Conservation (phyloP, 2,329 filamentous ascomycete species). For the Cladosporium cucumerinum region DNA sequence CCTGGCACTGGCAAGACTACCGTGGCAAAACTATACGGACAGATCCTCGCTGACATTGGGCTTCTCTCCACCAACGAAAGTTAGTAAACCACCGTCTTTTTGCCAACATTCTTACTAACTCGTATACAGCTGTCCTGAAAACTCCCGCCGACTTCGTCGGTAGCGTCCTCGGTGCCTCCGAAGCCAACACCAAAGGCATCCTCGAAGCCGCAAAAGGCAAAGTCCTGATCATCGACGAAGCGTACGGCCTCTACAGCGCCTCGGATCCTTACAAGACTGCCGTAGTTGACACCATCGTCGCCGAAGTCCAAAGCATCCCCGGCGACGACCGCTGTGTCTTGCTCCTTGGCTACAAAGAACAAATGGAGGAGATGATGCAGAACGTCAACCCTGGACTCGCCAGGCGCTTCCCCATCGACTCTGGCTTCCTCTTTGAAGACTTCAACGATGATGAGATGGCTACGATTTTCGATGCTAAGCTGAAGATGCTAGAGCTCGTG, state of each 20-base stretch:
- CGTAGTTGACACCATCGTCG: slow-evolving; percentile 71
- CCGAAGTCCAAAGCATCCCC: slow-evolving; percentile 65
- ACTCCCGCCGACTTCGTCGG: slow-evolving; percentile 74
- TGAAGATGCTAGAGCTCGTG: slow-evolving; percentile 54
- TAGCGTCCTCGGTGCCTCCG: slow-evolving; percentile 60
- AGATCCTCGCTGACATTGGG: slow-evolving; percentile 65
- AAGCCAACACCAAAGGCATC: slow-evolving; percentile 69
- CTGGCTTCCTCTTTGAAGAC: slow-evolving; percentile 67
- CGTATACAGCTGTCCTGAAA: no score
- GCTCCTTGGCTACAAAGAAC: slow-evolving; percentile 65
- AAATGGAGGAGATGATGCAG: slow-evolving; percentile 71
- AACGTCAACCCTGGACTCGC: slow-evolving; percentile 68
- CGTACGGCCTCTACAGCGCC: slow-evolving; percentile 60
- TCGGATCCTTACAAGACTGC: slow-evolving; percentile 58
- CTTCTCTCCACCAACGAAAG: slow-evolving; percentile 66
- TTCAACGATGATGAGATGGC: slow-evolving; percentile 58
- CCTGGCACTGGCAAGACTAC: slow-evolving; percentile 77
- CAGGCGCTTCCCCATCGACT: slow-evolving; percentile 61
- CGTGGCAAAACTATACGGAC: slow-evolving; percentile 68
- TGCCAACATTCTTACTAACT: no score
- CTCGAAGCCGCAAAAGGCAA: slow-evolving; percentile 65
- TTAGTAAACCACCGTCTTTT: no score
- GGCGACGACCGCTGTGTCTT: slow-evolving; percentile 72
- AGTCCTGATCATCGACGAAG: slow-evolving; percentile 77
- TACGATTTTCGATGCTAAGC: slow-evolving; percentile 61